phyloP scores from a whole-genome alignment of 2,329 filamentous ascomycete species.

The Fusarium transvaalense region DNA sequence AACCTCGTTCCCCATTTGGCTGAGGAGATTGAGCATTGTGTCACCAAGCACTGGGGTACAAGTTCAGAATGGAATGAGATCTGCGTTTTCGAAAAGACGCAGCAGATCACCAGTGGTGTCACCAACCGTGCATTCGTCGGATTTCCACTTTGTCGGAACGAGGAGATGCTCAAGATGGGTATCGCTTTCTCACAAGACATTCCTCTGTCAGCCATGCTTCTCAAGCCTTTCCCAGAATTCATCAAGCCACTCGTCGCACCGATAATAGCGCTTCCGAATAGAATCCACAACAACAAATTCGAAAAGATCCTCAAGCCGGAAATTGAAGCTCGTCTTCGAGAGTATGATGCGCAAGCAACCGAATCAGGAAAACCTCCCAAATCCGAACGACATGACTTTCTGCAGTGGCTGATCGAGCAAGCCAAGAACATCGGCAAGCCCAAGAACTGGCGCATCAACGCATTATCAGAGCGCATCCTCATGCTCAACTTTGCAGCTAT shows the following conservation, averaged over 20 bases:
- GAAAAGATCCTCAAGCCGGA: constrained; percentile 8
- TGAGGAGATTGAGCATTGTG: not conserved
- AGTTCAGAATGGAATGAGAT: constrained; percentile 4
- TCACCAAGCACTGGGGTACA: not conserved
- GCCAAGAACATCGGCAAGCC: constrained; percentile 10
- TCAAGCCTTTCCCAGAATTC: not conserved
- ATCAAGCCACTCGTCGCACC: constrained; percentile 15
- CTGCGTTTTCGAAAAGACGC: not conserved
- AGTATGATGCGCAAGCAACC: not conserved
- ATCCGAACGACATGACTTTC: not conserved
- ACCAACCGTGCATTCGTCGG: constrained; percentile 12
- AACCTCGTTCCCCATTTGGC: constrained; percentile 15
- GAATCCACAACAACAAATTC: constrained; percentile 13
- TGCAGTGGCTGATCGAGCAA: constrained; percentile 13
- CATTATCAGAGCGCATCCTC: constrained; percentile 7
- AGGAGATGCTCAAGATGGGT: constrained; percentile 2
- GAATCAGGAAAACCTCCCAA: not conserved
- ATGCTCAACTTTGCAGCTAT: constrained; percentile 17
- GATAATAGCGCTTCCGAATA: not conserved
- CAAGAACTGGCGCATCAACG: constrained; percentile 12
- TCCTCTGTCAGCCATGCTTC: not conserved
- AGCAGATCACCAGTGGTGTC: constrained; percentile 3
- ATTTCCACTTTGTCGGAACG: not conserved
- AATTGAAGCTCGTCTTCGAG: not conserved
- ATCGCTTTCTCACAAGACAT: constrained; percentile 17